Conservation (phyloP, 352 stramenopile genomes). For the Aphanomyces astaci region DNA sequence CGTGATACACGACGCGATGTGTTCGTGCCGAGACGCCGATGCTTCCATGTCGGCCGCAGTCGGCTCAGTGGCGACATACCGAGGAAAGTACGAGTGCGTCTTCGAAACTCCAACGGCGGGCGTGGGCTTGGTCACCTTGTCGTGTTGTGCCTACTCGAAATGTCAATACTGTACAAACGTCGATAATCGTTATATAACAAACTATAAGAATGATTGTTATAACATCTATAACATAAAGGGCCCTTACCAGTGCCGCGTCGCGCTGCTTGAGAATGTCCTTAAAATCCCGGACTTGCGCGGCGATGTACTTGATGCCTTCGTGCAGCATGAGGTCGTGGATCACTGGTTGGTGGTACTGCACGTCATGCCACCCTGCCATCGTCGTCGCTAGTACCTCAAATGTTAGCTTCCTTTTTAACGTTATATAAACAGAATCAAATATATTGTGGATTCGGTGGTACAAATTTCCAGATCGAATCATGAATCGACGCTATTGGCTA, state of each 20-base stretch:
- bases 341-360: constrained; percentile 39
- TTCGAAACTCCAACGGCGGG: constrained; percentile 22
- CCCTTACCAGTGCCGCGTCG: constrained; percentile 31
- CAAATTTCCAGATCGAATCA: too few species aligned
- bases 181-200: too few species aligned
- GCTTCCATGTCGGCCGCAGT: constrained; percentile 32
- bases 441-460: too few species aligned
- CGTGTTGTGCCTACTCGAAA: constrained; percentile 13
- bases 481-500: too few species aligned
- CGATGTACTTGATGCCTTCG: constrained; percentile 57
- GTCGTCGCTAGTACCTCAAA: constrained; percentile 27
- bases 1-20: constrained; percentile 41
- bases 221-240: too few species aligned
- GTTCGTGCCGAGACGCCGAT: constrained; percentile 34
- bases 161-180: too few species aligned
- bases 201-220: too few species aligned
- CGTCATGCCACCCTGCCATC: constrained; percentile 41
- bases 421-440: too few species aligned
- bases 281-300: constrained; percentile 44
- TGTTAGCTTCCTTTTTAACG: constrained; percentile 23
- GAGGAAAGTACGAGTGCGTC: constrained; percentile 36
- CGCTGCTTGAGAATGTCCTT: constrained; percentile 50
- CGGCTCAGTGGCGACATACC: constrained; percentile 29
- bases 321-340: constrained; percentile 62
- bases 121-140: constrained; percentile 22